Base-by-base conservation (phyloP, 139 green algal species). In the Chlamydomonas incerta region DNA sequence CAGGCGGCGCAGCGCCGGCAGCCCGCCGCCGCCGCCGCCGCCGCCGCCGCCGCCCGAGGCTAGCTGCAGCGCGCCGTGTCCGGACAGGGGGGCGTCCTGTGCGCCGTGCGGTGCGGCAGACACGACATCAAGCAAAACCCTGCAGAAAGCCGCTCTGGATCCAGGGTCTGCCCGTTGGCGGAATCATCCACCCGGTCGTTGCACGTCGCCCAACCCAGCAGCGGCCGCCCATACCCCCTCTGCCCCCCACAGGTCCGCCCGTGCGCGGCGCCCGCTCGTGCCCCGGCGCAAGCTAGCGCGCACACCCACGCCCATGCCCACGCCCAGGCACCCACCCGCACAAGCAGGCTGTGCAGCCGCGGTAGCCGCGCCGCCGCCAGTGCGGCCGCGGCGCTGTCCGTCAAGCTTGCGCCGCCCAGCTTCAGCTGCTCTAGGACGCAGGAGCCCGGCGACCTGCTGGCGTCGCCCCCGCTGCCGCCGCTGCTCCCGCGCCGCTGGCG, bases 341-440 rank as follows among this genome's bases (percentile, higher is more conserved):
- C 0, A 23, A 74, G 63, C 26, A 84, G 65, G 65, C 77, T 84
- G 77, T 84, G 77, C 46, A 84, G 77, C 9, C 11, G 31, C 31
- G 63, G 77, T 47, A 84, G 47, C 46, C 77, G 9, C 58, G 35
- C 77, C 77, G 63, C 65, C 62, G 63, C 77, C 77, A 84, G 63
- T 41, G 66, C 62, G n/a, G 46, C 77, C 29, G 26, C 46, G 18
- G 77, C 77, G 2, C 10, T 46, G 77, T 84, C 77, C 4, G 46
- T 66, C 1, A 52, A 13, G 11, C 65, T 63, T 3, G 63, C n/a
- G 18, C 77, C 77, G n/a, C 77, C 77, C 15, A 74, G 14, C 65
- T 74, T 74, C 0, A 84, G 77, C 77, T 67, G n/a, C 63, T 84
- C 77, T n/a, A 84, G n/a, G 20, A n/a, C 52, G 55, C n/a, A 33